Evolutionary conservation across 176 grass and related monocot genomes (phyloP).

Genomic region (Lolium perenne): DNA sequence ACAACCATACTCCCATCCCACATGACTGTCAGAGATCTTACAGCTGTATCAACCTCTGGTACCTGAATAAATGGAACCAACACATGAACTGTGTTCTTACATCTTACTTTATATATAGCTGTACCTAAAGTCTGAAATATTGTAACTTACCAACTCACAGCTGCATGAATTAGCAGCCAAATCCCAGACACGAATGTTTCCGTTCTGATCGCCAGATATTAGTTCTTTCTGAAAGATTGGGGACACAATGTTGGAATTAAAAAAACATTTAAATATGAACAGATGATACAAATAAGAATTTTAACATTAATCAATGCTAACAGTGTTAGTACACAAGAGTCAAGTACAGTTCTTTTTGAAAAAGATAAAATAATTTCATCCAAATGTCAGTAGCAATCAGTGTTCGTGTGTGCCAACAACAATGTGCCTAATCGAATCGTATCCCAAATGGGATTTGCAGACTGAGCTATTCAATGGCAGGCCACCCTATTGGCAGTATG

Average conservation of each 20-base stretch:
- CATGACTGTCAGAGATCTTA: conserved; percentile 88
- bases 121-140: conserved; percentile 5
- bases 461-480: neutral
- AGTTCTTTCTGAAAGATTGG: conserved; percentile 81
- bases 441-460: neutral
- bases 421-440: neutral
- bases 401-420: neutral
- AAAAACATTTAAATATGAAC: conserved; percentile 12
- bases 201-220: conserved; percentile 98
- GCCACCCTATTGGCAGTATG: conserved; percentile 3
- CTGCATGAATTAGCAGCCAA: conserved; percentile 95
- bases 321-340: neutral
- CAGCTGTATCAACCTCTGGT: conserved; percentile 94
- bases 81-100: conserved; percentile 12
- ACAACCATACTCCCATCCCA: conserved; percentile 99
- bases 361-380: neutral
- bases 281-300: conserved; percentile 24
- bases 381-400: neutral
- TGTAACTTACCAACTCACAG: conserved; percentile 84
- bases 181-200: conserved; percentile 98
- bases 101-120: neutral
- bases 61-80: conserved; percentile 55
- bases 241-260: neutral
- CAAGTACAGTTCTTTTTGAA: neutral
- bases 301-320: neutral